Conservation (phyloP, 2,329 filamentous ascomycete genomes). For the Spiromastix sp. region DNA sequence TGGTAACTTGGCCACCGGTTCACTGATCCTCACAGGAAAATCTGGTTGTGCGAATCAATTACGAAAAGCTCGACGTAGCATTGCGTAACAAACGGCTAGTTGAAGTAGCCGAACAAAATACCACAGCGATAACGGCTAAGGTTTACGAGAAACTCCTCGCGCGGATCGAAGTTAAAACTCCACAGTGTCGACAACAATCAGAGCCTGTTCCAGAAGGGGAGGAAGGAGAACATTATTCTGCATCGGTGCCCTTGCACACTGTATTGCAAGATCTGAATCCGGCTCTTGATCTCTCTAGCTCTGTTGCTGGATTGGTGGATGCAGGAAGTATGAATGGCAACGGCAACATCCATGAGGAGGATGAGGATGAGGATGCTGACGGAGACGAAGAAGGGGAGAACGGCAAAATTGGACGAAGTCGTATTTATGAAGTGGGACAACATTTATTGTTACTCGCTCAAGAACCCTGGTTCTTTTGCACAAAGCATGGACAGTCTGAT, state of each 20-base stretch:
- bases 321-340: conserved; percentile 20
- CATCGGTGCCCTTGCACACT: conserved; percentile 24
- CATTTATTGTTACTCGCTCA: conserved; percentile 41
- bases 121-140: conserved; percentile 63
- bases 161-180: conserved; percentile 57
- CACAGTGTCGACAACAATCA: conserved; percentile 48
- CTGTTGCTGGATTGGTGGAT: conserved; percentile 24
- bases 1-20: no score
- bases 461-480: conserved; percentile 28
- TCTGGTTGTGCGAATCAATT: conserved; percentile 68
- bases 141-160: conserved; percentile 68
- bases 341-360: conserved; percentile 34
- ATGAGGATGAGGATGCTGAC: conserved; percentile 32
- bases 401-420: conserved; percentile 37
- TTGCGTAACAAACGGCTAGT: conserved; percentile 70
- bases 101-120: conserved; percentile 57
- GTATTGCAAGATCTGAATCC: conserved; percentile 28
- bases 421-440: conserved; percentile 27
- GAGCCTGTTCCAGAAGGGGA: conserved; percentile 32
- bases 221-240: conserved; percentile 30
- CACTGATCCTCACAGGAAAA: conserved; percentile 45
- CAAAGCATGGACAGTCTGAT: conserved; percentile 32
- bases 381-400: conserved; percentile 26
- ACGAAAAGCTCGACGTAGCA: conserved; percentile 72
- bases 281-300: conserved; percentile 25